Percentiles rank a stretch among this genome's conserved stretches.
phyloP scores from a whole-genome alignment of 345 rosid species.

The Erucastrum elatum region DNA sequence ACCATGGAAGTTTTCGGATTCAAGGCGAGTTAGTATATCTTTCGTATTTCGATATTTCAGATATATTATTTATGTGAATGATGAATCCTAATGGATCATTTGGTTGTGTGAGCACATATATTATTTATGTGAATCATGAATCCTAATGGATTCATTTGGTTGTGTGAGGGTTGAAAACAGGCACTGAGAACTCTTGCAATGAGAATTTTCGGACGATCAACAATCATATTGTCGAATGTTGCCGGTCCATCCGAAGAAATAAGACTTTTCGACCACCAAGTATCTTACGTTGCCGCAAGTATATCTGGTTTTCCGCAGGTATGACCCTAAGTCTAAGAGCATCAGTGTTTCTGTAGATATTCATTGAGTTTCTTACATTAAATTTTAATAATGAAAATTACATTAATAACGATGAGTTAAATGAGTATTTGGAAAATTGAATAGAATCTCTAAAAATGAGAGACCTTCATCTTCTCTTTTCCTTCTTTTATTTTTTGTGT shows the following conservation, averaged over 20 bases:
- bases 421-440: background rate
- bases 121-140: no score
- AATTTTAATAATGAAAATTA: no score
- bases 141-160: background rate
- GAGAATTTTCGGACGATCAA: conserved; percentile 47
- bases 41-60: background rate
- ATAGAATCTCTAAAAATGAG: background rate
- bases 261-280: conserved; percentile 45
- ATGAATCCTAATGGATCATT: background rate
- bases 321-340: conserved; percentile 11
- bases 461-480: background rate
- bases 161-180: conserved; percentile 15
- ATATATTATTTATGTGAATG: background rate
- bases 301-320: conserved; percentile 58
- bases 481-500: background rate
- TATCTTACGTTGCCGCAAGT: conserved; percentile 49
- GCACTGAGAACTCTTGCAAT: conserved; percentile 45
- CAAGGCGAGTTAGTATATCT: conserved; percentile 32
- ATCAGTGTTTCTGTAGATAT: background rate
- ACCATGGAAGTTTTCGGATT: conserved; percentile 37
- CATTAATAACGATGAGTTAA: no score
- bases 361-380: background rate
- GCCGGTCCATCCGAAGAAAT: conserved; percentile 59
- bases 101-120: no score
- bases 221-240: conserved; percentile 48